These are phyloP conservation scores for Talaromyces sp. DNA, from an alignment of 2,329 filamentous ascomycete species.

Conservation along the genomic window DNA sequence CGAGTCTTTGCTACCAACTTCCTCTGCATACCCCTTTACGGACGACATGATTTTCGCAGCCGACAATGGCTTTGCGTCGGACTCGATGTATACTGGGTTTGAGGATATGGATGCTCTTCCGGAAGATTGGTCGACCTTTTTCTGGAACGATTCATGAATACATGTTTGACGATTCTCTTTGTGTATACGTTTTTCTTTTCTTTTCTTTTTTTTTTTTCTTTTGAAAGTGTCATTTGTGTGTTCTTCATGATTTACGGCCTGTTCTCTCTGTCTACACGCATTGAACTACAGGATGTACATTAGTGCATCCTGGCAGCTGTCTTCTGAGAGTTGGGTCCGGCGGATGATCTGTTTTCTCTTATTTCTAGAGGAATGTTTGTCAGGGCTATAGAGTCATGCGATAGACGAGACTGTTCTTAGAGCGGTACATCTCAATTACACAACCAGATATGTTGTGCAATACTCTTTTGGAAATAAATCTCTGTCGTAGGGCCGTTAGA, in stretches of 20 bases:
- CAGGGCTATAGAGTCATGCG: slow-evolving; percentile 17
- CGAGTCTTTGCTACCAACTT: slow-evolving; percentile 10
- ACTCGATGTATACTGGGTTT: slow-evolving; percentile 19
- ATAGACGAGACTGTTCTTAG: slow-evolving; percentile 13
- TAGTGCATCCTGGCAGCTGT: slow-evolving; percentile 11
- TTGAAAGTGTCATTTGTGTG: not conserved
- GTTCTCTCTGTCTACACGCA: slow-evolving; percentile 9
- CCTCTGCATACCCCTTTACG: slow-evolving; percentile 10
- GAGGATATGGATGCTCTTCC: slow-evolving; percentile 36
- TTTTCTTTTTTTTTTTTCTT: not conserved
- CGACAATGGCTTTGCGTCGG: slow-evolving; percentile 15
- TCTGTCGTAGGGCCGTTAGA: no score
- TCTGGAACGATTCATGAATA: slow-evolving; percentile 17
- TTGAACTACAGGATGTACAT: slow-evolving; percentile 9
- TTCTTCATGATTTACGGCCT: not conserved
- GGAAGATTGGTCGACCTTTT: slow-evolving; percentile 48
- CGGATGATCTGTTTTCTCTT: not conserved
- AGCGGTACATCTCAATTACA: not conserved
- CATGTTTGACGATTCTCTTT: not conserved
- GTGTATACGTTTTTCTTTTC: not conserved
- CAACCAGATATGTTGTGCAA: not conserved
- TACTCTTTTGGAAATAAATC: not conserved
- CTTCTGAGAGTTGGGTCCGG: slow-evolving; percentile 3
- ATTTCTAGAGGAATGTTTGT: not conserved
- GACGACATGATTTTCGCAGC: slow-evolving; percentile 16